A percentile compares a stretch with the other conserved stretches of the same genome.
Evolutionary conservation across 768 basidiomycete genomes (phyloP).

Genomic region (Hortiboletus campestris): DNA sequence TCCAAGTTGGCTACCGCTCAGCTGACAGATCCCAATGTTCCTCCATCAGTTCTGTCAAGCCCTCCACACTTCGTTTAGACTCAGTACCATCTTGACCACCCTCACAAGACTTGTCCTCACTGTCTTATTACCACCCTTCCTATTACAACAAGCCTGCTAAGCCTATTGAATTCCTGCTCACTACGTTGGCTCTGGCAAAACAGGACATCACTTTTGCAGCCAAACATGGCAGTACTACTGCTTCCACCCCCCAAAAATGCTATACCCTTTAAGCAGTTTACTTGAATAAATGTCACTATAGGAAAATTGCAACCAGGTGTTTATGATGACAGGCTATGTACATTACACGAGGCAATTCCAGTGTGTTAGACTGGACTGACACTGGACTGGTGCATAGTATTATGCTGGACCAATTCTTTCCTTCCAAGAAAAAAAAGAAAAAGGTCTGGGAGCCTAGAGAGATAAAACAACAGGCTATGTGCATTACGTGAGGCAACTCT

Average conservation of each 20-base stretch:
- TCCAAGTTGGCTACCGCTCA: slow-evolving; percentile 21
- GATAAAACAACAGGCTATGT: too few species aligned
- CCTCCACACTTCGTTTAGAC: slow-evolving; percentile 26
- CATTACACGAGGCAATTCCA: too few species aligned
- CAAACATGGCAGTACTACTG: slow-evolving; percentile 66
- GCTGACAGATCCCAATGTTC: slow-evolving; percentile 22
- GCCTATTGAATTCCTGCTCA: slow-evolving; percentile 18
- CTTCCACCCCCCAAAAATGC: slow-evolving; percentile 63
- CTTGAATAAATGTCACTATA: too few species aligned
- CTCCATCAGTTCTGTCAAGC: slow-evolving; percentile 52
- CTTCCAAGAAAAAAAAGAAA: too few species aligned
- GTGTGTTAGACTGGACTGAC: too few species aligned
- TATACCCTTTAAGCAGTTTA: slow-evolving; percentile 49
- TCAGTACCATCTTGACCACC: slow-evolving; percentile 13
- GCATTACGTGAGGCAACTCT: too few species aligned
- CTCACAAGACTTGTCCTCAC: slow-evolving; percentile 26
- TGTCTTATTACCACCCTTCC: slow-evolving; percentile 27
- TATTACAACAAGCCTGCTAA: slow-evolving; percentile 21
- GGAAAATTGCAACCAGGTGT: too few species aligned
- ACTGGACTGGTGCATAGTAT: too few species aligned
- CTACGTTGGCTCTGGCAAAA: slow-evolving; percentile 50
- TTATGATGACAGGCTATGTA: too few species aligned
- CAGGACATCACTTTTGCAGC: slow-evolving; percentile 65
- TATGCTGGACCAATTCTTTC: too few species aligned
- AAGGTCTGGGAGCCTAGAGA: too few species aligned